Evolutionary conservation across 2,329 filamentous ascomycete genomes (phyloP), one percentile per base, ranked within the genome.

Genomic region (Dichotomopilus funicola): DNA sequence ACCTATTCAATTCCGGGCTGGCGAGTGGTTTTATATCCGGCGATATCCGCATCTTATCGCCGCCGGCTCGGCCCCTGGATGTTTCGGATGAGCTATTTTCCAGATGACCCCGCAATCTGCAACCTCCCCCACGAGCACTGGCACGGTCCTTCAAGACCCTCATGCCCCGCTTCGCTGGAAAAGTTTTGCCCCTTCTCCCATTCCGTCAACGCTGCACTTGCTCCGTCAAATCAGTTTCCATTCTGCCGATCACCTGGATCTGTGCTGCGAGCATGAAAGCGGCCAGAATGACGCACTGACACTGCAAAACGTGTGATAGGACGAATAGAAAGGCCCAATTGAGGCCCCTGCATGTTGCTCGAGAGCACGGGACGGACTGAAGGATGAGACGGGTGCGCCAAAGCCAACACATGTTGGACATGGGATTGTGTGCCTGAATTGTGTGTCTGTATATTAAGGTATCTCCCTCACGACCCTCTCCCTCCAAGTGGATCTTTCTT

Each of bases 1-100:
- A 11, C 6, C n/a, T 27, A 6, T 6, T 42, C 6, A 6, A n/a
- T n/a, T n/a, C 11, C 13, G 10, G 12, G 40, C 40, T 12, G 40
- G 11, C 10, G 40, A 8, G 6, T 12, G 11, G 40, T 35, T 13
- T 11, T 54, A 55, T 55, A 51, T 57, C 56, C 56, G 59, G 56
- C 54, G 59, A 57, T 59, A 61, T 61, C 59, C 56, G 59, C 35
- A 13, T 19, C 45, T 58, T 57, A 61, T 59, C 56, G 54, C 59
- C 59, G 56, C 48, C 51, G 51, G 55, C 55, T 55, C 56, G 44
- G 53, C 7, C 31, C 37, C 43, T 13, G 35, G 40, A 34, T 5
- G 13, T 27, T 47, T 49, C 49, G 38, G 51, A n/a, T 60, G 58
- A 55, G 49, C 34, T 43, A 43, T 54, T 58, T 60, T 56, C 51